A percentile compares a stretch with the other conserved stretches of the same genome.
Evolutionary conservation across 2,329 filamentous ascomycete species (phyloP).

Genomic region (Cercospora sojina): DNA sequence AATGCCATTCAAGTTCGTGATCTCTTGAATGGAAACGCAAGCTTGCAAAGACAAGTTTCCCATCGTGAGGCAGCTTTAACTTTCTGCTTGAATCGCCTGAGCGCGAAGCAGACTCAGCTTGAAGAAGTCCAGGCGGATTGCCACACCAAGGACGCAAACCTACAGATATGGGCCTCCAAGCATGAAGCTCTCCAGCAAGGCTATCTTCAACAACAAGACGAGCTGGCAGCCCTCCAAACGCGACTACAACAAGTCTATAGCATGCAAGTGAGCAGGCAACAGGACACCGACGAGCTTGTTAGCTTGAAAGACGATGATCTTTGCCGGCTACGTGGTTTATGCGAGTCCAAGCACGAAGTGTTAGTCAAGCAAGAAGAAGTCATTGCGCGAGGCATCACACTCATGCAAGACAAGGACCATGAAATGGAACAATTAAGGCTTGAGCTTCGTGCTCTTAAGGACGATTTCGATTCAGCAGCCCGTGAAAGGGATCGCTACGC

Average conservation of each 20-base stretch:
- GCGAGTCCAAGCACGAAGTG: slow-evolving; percentile 31
- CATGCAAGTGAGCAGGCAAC: slow-evolving; percentile 16
- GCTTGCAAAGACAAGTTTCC: slow-evolving; percentile 11
- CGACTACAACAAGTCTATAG: slow-evolving; percentile 15
- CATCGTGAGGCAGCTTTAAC: slow-evolving; percentile 14
- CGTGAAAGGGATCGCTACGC: not conserved
- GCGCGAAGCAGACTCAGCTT: slow-evolving; percentile 14
- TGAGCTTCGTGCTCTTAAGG: slow-evolving; percentile 19
- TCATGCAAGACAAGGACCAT: slow-evolving; percentile 27
- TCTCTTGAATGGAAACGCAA: slow-evolving; percentile 11
- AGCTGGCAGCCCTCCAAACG: slow-evolving; percentile 15
- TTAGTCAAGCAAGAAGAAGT: slow-evolving; percentile 29
- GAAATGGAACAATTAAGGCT: slow-evolving; percentile 25
- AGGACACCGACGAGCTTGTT: slow-evolving; percentile 21
- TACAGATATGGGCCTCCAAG: slow-evolving; percentile 12
- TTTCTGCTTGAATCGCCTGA: slow-evolving; percentile 7
- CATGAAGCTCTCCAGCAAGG: slow-evolving; percentile 15
- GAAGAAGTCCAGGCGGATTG: slow-evolving; percentile 8
- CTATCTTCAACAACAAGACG: slow-evolving; percentile 14
- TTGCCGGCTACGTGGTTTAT: slow-evolving; percentile 24
- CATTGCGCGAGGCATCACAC: slow-evolving; percentile 27
- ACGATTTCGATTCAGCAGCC: slow-evolving; percentile 15
- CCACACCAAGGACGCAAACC: slow-evolving; percentile 13
- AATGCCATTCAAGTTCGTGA: slow-evolving; percentile 18
- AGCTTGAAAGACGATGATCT: slow-evolving; percentile 24